These are phyloP conservation scores for Myxozyma neglecta DNA, from an alignment of 805 yeast genomes.

Conservation along the genomic window DNA sequence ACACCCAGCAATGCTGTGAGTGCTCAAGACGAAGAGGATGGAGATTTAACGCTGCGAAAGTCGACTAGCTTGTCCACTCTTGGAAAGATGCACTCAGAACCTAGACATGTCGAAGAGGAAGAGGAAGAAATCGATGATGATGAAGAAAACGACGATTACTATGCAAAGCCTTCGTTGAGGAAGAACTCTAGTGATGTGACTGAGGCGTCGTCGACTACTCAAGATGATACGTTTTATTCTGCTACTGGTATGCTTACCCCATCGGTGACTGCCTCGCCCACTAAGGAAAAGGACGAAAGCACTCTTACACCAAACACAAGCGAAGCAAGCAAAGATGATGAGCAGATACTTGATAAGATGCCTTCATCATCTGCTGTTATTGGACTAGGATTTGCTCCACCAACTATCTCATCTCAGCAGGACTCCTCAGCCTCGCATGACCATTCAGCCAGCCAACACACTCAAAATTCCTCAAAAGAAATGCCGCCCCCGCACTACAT, in stretches of 20 bases:
- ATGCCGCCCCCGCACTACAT: conserved; percentile 8
- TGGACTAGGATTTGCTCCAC: conserved; percentile 1
- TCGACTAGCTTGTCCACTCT: not conserved
- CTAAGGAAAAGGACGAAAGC: not conserved
- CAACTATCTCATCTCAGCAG: not conserved
- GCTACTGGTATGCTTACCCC: conserved; percentile 11
- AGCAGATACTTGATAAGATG: not conserved
- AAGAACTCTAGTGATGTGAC: conserved; percentile 4
- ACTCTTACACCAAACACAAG: not conserved
- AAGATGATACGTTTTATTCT: conserved; percentile 22
- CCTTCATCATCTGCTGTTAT: conserved; percentile 6
- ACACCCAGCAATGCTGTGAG: not conserved
- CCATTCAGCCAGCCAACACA: too few relatives aligned
- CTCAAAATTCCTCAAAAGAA: not conserved
- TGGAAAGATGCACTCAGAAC: not conserved
- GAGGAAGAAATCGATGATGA: too few relatives aligned
- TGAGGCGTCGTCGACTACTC: conserved; percentile 2
- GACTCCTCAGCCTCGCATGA: not conserved
- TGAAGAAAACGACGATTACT: not conserved
- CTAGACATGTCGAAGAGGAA: too few relatives aligned
- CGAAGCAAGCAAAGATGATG: not conserved
- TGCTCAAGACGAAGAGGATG: not conserved
- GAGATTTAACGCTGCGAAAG: not conserved
- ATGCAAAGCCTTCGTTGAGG: not conserved
- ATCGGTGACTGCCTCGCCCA: not conserved